A percentile compares a stretch with the other conserved stretches of the same genome.
phyloP scores from a whole-genome alignment of 441 rosid species.

The Populus hybrid region DNA sequence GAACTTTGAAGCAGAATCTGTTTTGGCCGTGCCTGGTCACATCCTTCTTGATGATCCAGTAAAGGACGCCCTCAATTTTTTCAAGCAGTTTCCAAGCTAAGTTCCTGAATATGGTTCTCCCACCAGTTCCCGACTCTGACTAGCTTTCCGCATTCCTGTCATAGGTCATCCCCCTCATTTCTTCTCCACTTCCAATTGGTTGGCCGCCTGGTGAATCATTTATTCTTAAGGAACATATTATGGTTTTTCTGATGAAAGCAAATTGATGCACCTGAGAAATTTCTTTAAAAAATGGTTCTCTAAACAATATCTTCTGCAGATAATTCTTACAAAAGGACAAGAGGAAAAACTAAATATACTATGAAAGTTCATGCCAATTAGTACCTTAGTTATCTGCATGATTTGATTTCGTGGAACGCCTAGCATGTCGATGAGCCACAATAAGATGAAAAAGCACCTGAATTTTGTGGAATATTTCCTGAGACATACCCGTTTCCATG shows the following conservation, averaged over 20 bases:
- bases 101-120: constrained; percentile 41
- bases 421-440: constrained; percentile 33
- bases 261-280: not conserved
- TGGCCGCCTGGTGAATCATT: constrained; percentile 10
- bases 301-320: too few relatives aligned
- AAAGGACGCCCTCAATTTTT: constrained; percentile 27
- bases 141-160: constrained; percentile 22
- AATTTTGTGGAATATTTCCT: constrained; percentile 16
- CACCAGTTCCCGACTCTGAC: constrained; percentile 38
- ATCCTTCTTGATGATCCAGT: not conserved
- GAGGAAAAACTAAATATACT: not conserved
- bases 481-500: constrained; percentile 28
- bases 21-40: constrained; percentile 37
- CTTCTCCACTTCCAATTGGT: constrained; percentile 33
- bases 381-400: constrained; percentile 43
- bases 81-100: constrained; percentile 24
- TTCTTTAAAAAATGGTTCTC: too few relatives aligned
- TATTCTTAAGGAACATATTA: not conserved
- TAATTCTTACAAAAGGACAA: not conserved
- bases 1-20: constrained; percentile 21
- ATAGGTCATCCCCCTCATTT: constrained; percentile 39
- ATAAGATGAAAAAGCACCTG: constrained; percentile 32
- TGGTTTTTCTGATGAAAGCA: not conserved
- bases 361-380: not conserved
- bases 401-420: constrained; percentile 36